Percentiles rank a stretch among this genome's conserved stretches.
Evolutionary conservation across 2,329 filamentous ascomycete genomes (phyloP).

Genomic region (Monosporascus sp.): DNA sequence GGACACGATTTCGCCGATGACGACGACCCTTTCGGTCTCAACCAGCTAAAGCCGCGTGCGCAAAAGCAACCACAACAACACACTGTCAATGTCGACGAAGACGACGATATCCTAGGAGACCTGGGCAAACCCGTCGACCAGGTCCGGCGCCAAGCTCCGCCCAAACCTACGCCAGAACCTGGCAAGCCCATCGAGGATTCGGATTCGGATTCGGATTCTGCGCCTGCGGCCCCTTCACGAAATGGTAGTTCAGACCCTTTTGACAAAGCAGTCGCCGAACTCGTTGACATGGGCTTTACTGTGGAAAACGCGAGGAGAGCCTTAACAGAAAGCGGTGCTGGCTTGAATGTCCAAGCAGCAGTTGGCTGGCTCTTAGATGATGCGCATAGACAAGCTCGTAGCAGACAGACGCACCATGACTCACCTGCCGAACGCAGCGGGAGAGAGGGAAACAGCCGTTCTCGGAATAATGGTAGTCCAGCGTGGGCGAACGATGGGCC

Average conservation of each 20-base stretch:
- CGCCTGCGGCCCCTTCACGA: conserved; percentile 23
- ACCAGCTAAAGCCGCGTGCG: conserved; percentile 45
- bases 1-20: conserved; percentile 46
- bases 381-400: conserved; percentile 77
- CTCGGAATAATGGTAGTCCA: conserved; percentile 39
- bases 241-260: conserved; percentile 49
- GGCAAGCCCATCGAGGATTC: conserved; percentile 51
- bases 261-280: conserved; percentile 76
- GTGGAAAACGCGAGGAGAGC: conserved; percentile 77
- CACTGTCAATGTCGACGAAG: conserved; percentile 34
- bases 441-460: conserved; percentile 28
- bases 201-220: conserved; percentile 42
- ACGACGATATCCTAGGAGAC: conserved; percentile 62
- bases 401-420: conserved; percentile 56
- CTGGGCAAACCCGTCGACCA: conserved; percentile 60
- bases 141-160: conserved; percentile 43
- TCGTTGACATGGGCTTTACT: conserved; percentile 93
- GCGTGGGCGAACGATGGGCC: conserved; percentile 60
- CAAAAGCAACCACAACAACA: conserved; percentile 25
- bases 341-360: conserved; percentile 76
- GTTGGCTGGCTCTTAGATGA: conserved; percentile 88
- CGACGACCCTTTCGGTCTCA: conserved; percentile 84
- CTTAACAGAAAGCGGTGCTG: conserved; percentile 72
- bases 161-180: conserved; percentile 40
- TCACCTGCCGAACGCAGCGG: conserved; percentile 35